phyloP scores from a whole-genome alignment of 768 basidiomycete species.

The Amanita rubescens region DNA sequence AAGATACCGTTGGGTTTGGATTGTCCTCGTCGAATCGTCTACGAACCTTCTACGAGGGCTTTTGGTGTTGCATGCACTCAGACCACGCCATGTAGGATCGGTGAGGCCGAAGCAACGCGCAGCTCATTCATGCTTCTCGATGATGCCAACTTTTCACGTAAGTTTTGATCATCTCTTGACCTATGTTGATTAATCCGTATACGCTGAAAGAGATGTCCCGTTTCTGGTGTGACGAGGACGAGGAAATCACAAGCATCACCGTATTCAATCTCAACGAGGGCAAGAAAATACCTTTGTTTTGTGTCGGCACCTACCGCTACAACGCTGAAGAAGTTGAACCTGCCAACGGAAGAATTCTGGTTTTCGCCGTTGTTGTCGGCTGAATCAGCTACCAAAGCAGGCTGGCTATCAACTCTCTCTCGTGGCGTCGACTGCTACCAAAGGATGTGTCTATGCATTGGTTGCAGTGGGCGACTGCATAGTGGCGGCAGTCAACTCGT shows the following conservation, averaged over 20 bases:
- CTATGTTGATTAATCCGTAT: neutral
- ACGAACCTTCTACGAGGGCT: conserved; percentile 43
- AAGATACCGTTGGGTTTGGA: conserved; percentile 70
- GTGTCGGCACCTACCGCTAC: conserved; percentile 40
- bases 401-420: conserved; percentile 27
- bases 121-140: conserved; percentile 65
- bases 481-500: conserved; percentile 68
- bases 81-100: conserved; percentile 46
- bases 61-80: conserved; percentile 64
- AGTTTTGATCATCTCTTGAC: conserved; percentile 17
- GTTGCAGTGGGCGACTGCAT: conserved; percentile 42
- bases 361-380: conserved; percentile 38
- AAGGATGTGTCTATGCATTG: conserved; percentile 68
- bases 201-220: conserved; percentile 33
- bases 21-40: conserved; percentile 59
- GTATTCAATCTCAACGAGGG: conserved; percentile 26
- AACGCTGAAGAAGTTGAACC: conserved; percentile 40
- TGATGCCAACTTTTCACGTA: conserved; percentile 56
- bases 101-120: conserved; percentile 35
- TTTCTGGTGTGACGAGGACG: conserved; percentile 42
- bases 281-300: conserved; percentile 34
- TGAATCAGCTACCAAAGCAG: conserved; percentile 16
- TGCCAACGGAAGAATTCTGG: conserved; percentile 50
- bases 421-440: conserved; percentile 36
- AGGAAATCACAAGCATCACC: conserved; percentile 56